phyloP scores from a whole-genome alignment of 768 basidiomycete species.

The Trametes sanguinea region DNA sequence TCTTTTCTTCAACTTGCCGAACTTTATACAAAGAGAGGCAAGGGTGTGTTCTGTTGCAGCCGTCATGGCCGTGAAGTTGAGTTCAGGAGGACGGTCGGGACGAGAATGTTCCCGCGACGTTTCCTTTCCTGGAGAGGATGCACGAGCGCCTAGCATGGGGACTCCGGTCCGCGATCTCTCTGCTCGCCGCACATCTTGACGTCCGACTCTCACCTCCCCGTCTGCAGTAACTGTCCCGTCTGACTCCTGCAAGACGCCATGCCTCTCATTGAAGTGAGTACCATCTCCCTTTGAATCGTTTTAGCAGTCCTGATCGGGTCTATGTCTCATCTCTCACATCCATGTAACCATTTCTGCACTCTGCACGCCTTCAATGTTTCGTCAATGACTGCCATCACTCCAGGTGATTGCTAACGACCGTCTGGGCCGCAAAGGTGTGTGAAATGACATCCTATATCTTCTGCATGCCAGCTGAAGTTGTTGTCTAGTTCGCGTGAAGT shows the following conservation, averaged over 20 bases:
- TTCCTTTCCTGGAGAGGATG: neutral
- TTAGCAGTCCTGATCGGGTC: neutral
- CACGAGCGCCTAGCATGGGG: neutral
- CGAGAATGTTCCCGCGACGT: neutral
- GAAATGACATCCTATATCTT: no score
- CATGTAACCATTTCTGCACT: neutral
- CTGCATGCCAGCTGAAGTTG: no score
- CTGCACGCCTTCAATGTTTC: no score
- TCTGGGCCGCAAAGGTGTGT: conserved; percentile 86
- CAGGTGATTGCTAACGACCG: conserved; percentile 96
- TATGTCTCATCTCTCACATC: neutral
- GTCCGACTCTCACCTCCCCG: neutral
- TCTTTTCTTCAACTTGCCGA: no score
- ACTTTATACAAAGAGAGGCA: no score
- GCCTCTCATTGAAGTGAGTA: conserved; percentile 37
- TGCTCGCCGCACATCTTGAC: neutral
- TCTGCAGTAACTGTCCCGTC: neutral
- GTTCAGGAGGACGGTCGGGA: neutral
- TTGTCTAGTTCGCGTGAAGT: conserved; percentile 85
- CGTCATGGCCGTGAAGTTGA: no score
- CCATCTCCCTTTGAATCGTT: no score
- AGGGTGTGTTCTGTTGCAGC: no score
- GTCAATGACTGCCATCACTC: neutral
- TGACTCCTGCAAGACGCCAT: conserved; percentile 18
- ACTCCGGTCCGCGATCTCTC: neutral